Conservation (phyloP, 441 rosid genomes). For the Populus trichocarpa region DNA sequence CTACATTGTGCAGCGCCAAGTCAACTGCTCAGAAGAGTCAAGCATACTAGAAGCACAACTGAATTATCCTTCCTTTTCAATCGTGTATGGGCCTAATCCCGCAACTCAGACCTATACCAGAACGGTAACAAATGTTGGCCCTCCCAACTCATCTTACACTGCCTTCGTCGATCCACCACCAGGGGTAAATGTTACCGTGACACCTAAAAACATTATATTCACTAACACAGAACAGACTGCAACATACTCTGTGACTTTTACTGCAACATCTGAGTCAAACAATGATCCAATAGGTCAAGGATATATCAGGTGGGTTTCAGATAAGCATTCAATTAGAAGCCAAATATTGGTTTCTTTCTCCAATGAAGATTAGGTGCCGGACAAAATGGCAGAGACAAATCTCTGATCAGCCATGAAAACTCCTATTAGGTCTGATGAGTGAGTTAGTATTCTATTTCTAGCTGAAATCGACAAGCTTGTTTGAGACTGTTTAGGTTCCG, state of each 20-base stretch:
- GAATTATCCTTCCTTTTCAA: constrained; percentile 28
- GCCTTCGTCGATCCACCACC: constrained; percentile 10
- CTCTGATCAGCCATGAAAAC: background rate
- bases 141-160: constrained; percentile 17
- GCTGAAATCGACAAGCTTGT: background rate
- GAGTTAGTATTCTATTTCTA: background rate
- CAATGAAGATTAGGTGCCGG: background rate
- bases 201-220: constrained; percentile 19
- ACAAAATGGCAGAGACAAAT: background rate
- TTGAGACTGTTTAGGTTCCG: background rate
- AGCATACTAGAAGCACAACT: background rate
- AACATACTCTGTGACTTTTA: constrained; percentile 19
- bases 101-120: constrained; percentile 23
- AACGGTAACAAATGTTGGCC: constrained; percentile 28
- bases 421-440: background rate
- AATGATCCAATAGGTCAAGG: constrained; percentile 18
- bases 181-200: constrained; percentile 16
- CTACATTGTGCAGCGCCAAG: constrained; percentile 14
- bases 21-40: constrained; percentile 9
- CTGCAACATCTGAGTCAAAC: constrained; percentile 3
- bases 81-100: constrained; percentile 7
- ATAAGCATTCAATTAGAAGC: constrained; percentile 17
- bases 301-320: constrained; percentile 18
- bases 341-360: constrained; percentile 15
- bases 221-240: constrained; percentile 15